Evolutionary conservation across 2,329 filamentous ascomycete species (phyloP), one percentile per base, ranked within the genome.

Genomic region (Botrytis paeoniae): DNA sequence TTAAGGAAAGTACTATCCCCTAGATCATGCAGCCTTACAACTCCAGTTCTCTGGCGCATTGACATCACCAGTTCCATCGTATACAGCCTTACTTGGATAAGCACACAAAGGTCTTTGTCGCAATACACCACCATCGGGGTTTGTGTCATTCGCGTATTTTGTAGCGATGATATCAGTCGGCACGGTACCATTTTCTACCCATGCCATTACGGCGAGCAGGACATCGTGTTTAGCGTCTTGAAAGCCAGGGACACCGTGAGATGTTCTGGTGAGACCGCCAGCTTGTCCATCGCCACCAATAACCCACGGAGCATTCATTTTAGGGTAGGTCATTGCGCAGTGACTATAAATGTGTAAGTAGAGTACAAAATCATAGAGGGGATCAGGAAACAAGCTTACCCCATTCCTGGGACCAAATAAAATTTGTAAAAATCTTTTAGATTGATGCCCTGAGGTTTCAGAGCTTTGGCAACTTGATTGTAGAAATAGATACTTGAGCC

Each of bases 81-180:
- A 77, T 25, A 48, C n/a, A 22, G n/a, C 8, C 45, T 70, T 59
- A 37, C n/a, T 54, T 16, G 78, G 78, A 73, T 74, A 78, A n/a
- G 81, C 80, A 77, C 87, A 88, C 69, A 88, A 77, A 8, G 83
- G 83, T 51, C 86, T 81, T 75, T 83, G 83, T 65, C 84, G 83
- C 63, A 83, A 75, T 0, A 88, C 80, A 0, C 82, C 85, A 22
- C 78, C 74, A 10, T 74, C 77, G 2, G 80, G 80, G 4, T 78
- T 64, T 2, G 29, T 79, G 76, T 85, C 83, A 66, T 82, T 81
- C 73, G 79, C 81, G 69, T 79, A 83, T 73, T 83, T 83, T 43
- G 82, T 83, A 39, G 81, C 82, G 41, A 81, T 77, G 43, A 83
- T 76, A 29, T 76, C 74, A 54, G 80, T 77, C 0, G 80, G 80